Percentiles rank a stretch among this genome's conserved stretches.
These are phyloP conservation scores for Salix suchowensis DNA, from an alignment of 345 rosid genomes.

Conservation along the genomic window DNA sequence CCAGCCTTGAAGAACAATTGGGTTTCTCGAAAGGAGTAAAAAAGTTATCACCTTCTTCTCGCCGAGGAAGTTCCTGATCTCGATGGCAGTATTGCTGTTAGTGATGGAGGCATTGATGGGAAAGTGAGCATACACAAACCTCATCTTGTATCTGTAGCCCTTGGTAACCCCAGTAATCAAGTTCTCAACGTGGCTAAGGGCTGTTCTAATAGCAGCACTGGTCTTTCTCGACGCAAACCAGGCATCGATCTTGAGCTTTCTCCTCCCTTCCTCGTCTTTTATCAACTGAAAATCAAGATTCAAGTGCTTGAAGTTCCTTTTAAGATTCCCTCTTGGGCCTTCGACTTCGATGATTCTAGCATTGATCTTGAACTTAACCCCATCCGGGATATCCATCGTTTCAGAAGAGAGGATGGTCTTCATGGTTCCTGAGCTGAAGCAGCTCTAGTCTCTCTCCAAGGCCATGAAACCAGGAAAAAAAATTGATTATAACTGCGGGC, in stretches of 20 bases:
- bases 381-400: slow-evolving; percentile 49
- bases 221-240: slow-evolving; percentile 60
- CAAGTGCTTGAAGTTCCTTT: slow-evolving; percentile 46
- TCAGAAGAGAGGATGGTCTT: slow-evolving; percentile 47
- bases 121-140: slow-evolving; percentile 82
- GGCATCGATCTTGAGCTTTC: slow-evolving; percentile 54
- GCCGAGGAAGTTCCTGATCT: slow-evolving; percentile 71
- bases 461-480: too few species aligned
- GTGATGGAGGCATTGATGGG: slow-evolving; percentile 77
- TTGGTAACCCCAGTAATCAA: slow-evolving; percentile 64
- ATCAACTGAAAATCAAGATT: slow-evolving; percentile 47
- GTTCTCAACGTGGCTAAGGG: slow-evolving; percentile 64
- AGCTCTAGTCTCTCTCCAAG: too few species aligned
- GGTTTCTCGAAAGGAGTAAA: not conserved
- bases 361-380: slow-evolving; percentile 35
- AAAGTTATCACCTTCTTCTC: slow-evolving; percentile 43
- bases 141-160: slow-evolving; percentile 81
- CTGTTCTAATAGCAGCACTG: slow-evolving; percentile 53
- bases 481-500: too few species aligned
- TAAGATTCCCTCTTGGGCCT: slow-evolving; percentile 43
- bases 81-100: slow-evolving; percentile 42
- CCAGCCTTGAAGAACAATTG: not conserved
- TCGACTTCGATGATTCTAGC: slow-evolving; percentile 47
- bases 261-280: slow-evolving; percentile 45
- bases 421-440: slow-evolving; percentile 12